Evolutionary conservation across 1,139 yeast species (phyloP), one percentile per base, ranked within the genome.

Genomic region (Chernovozyma aurita): DNA sequence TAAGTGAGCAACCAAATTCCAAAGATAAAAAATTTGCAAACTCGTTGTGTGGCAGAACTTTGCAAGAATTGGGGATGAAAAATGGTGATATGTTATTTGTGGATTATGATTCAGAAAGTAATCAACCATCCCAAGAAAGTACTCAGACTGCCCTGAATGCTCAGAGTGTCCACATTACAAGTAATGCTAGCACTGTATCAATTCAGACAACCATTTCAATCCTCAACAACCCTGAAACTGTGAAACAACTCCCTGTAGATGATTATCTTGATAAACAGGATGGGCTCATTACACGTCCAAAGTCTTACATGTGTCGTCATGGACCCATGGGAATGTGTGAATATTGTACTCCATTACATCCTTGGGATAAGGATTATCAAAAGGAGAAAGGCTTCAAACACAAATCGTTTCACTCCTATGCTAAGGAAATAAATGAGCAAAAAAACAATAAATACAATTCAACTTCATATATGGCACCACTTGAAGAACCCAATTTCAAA

Each of bases 251-350:
- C 28, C 65, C 76, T 0, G 70, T 90, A 1, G 98, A 94, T 56
- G 75, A 74, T 39, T 56, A 56, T n/a, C 65, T 90, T 29, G 94
- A 84, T 36, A 69, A 66, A 32, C 70, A 75, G 36, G 76, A 77
- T 32, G 99, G 98, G 1, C 65, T 84, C 40, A 87, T 94, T 41
- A 61, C 70, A 28, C 73, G 98, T 27, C 61, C 68, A 24, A 73
- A 68, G 43, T 77, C 87, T 5, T 55, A 61, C 4, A 67, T 88
- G 51, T 92, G 98, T 57, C 77, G 82, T 39, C 98, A 94, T 55
- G 87, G 94, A 3, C 90, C 81, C 27, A 84, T 83, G 49, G 98
- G 97, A 3, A 92, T 92, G 98, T 92, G 98, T 60, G 98, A 92
- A 50, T 87, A 88, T 55, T 92, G 98, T 56, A 80, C 95, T 35